These are phyloP conservation scores for Clarireedia hainanense DNA, from an alignment of 2,329 filamentous ascomycete genomes.

Conservation along the genomic window DNA sequence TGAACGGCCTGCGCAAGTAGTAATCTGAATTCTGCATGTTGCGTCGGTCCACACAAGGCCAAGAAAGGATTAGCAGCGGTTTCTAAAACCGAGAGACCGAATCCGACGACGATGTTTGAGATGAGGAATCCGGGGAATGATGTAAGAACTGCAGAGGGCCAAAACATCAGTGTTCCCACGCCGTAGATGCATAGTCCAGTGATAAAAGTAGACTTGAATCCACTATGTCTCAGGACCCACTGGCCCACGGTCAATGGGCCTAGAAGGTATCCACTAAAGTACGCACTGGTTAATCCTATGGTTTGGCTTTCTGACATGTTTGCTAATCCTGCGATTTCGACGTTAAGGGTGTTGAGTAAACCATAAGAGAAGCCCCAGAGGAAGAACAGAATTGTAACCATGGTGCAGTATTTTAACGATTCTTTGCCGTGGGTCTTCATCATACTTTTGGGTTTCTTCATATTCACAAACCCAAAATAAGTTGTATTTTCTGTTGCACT, in stretches of 20 bases:
- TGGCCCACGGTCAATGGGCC: slow-evolving; percentile 63
- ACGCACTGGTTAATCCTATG: slow-evolving; percentile 60
- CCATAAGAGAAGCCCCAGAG: slow-evolving; percentile 90
- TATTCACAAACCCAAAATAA: slow-evolving; percentile 73
- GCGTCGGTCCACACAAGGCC: slow-evolving; percentile 62
- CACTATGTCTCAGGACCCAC: slow-evolving; percentile 61
- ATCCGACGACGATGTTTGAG: slow-evolving; percentile 66
- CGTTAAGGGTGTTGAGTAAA: slow-evolving; percentile 73
- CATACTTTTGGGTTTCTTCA: slow-evolving; percentile 62
- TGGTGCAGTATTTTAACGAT: slow-evolving; percentile 61
- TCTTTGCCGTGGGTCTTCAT: slow-evolving; percentile 55
- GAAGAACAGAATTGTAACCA: slow-evolving; percentile 77
- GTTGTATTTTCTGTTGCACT: slow-evolving; percentile 32
- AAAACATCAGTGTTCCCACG: slow-evolving; percentile 74
- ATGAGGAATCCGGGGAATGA: slow-evolving; percentile 75
- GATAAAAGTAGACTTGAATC: slow-evolving; percentile 77
- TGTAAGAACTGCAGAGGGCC: slow-evolving; percentile 67
- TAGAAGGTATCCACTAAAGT: slow-evolving; percentile 65
- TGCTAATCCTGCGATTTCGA: slow-evolving; percentile 53
- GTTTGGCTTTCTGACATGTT: slow-evolving; percentile 52
- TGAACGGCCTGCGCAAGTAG: slow-evolving; percentile 71
- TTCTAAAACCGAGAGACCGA: slow-evolving; percentile 69
- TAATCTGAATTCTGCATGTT: slow-evolving; percentile 67
- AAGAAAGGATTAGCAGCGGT: slow-evolving; percentile 73
- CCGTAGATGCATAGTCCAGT: slow-evolving; percentile 68